These are phyloP conservation scores for Phytophthora capsici DNA, from an alignment of 352 stramenopile genomes.

Conservation along the genomic window DNA sequence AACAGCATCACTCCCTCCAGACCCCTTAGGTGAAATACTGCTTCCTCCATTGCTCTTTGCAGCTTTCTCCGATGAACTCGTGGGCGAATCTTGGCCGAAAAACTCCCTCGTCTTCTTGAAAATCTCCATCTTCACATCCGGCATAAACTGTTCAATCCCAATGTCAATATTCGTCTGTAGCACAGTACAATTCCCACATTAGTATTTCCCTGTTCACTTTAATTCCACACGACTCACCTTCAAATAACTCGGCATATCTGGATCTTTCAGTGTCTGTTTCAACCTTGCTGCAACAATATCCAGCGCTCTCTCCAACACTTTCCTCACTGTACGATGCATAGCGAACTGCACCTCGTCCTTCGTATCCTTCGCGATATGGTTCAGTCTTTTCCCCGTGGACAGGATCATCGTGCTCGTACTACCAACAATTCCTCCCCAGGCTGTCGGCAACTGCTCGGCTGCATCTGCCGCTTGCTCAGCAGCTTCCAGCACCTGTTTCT, in stretches of 20 bases:
- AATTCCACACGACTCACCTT: slow-evolving; percentile 39
- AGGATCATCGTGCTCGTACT: slow-evolving; percentile 82
- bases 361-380: slow-evolving; percentile 85
- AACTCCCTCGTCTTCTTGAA: slow-evolving; percentile 84
- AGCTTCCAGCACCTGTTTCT: slow-evolving; percentile 67
- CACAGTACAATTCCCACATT: neutral
- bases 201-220: neutral
- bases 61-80: slow-evolving; percentile 13
- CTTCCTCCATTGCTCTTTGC: slow-evolving; percentile 1
- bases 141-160: slow-evolving; percentile 88
- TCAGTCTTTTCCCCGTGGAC: slow-evolving; percentile 82
- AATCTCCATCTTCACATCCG: slow-evolving; percentile 90
- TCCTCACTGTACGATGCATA: slow-evolving; percentile 80
- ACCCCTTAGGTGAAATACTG: neutral
- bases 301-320: slow-evolving; percentile 79
- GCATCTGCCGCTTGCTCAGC: slow-evolving; percentile 53
- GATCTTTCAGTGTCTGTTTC: slow-evolving; percentile 82
- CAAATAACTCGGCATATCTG: slow-evolving; percentile 84
- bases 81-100: slow-evolving; percentile 51
- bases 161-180: slow-evolving; percentile 79
- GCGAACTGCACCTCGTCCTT: slow-evolving; percentile 84
- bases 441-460: slow-evolving; percentile 25
- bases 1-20: slow-evolving; percentile 1
- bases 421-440: slow-evolving; percentile 76
- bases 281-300: slow-evolving; percentile 79